A percentile compares a stretch with the other conserved stretches of the same genome.
Conservation (phyloP, 2,329 filamentous ascomycete genomes). For the Phyllosticta paracitricarpa region DNA sequence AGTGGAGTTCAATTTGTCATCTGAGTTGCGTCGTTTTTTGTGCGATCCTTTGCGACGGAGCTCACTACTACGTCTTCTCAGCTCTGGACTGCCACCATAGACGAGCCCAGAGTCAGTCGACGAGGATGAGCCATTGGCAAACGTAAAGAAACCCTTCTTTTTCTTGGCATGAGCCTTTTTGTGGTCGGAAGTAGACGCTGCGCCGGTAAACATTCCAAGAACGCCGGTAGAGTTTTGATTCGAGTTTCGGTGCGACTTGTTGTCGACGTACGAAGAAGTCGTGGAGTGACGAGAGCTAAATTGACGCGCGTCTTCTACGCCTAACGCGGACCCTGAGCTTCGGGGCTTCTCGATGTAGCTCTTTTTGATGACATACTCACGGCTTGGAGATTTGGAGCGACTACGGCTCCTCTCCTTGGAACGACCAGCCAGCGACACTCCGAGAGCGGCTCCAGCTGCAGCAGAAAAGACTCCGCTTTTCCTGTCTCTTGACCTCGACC, state of each 20-base stretch:
- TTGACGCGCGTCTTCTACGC: background rate
- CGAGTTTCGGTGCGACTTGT: constrained; percentile 17
- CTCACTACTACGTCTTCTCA: constrained; percentile 8
- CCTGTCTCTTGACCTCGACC: constrained; percentile 31
- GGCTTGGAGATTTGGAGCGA: constrained; percentile 27
- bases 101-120: constrained; percentile 38
- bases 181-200: constrained; percentile 18
- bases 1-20: constrained; percentile 38
- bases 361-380: constrained; percentile 20
- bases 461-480: constrained; percentile 27
- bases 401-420: constrained; percentile 20
- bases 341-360: constrained; percentile 22
- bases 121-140: constrained; percentile 37
- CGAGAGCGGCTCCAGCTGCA: constrained; percentile 29
- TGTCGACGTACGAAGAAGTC: background rate
- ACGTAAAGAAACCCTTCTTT: constrained; percentile 39
- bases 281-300: constrained; percentile 1
- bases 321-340: constrained; percentile 9
- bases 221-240: constrained; percentile 17
- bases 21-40: constrained; percentile 29
- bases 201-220: constrained; percentile 51
- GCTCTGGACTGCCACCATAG: constrained; percentile 29
- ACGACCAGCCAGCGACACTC: constrained; percentile 28
- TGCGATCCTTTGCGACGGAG: constrained; percentile 18
- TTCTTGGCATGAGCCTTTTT: constrained; percentile 26